Conservation (phyloP, 140 eudicot genomes). For the Ambrosia hybrid region DNA sequence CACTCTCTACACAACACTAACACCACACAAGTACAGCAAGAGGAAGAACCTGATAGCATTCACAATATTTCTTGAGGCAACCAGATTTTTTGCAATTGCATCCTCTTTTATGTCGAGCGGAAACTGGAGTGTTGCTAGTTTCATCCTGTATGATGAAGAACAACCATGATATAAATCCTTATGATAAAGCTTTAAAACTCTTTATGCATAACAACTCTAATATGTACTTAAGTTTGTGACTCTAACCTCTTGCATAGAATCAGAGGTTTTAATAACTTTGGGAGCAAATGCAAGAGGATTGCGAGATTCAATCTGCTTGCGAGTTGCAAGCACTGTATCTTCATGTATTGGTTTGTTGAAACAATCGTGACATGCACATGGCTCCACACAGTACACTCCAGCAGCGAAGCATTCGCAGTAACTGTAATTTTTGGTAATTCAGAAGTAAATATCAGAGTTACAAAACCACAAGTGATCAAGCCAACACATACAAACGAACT, state of each 20-base stretch:
- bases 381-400: constrained; percentile 97
- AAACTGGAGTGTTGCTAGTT: constrained; percentile 89
- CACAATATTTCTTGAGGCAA: constrained; percentile 95
- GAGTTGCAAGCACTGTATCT: constrained; percentile 89
- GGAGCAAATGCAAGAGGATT: constrained; percentile 99
- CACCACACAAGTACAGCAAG: constrained; percentile 3
- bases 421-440: constrained; percentile 41
- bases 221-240: constrained; percentile 31
- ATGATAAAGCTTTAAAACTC: constrained; percentile 9
- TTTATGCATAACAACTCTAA: neutral
- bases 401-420: constrained; percentile 99
- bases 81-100: constrained; percentile 99
- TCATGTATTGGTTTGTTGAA: constrained; percentile 95
- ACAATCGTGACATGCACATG: constrained; percentile 93
- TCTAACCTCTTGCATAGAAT: constrained; percentile 56
- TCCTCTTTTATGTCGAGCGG: constrained; percentile 98
- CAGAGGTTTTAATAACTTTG: constrained; percentile 81
- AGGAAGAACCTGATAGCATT: constrained; percentile 87
- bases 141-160: constrained; percentile 62
- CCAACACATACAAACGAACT: neutral
- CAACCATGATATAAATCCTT: neutral
- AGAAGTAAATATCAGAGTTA: constrained; percentile 4
- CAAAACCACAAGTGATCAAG: neutral
- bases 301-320: constrained; percentile 98
- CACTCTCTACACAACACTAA: too few relatives aligned